Evolutionary conservation across 2,329 filamentous ascomycete species (phyloP), one percentile per base, ranked within the genome.

Genomic region (Apiospora pterosperma): DNA sequence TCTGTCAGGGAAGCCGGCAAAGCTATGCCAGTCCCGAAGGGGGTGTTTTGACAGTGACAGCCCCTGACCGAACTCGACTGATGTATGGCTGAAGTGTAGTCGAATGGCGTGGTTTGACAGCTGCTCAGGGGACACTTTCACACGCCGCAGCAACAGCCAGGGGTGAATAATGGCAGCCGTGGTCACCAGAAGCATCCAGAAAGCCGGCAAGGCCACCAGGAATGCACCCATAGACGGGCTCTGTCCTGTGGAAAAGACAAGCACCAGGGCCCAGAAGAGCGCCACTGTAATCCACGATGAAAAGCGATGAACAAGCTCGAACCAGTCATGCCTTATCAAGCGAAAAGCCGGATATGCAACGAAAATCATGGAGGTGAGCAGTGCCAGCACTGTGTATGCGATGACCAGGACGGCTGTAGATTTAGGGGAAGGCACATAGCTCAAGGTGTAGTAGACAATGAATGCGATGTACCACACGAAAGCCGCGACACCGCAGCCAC

Each of bases 31-130:
- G 75, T 90, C 87, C 12, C 78, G 75, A 16, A 88, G 75, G 0
- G 86, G 86, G 55, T 79, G 78, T 48, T 82, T 80, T 4, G 85
- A 80, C 4, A 89, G 75, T 48, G 83, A 81, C 59, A 85, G 80
- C 25, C 82, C 82, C 63, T 82, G 79, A 62, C 83, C 80, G 58
- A 81, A 79, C 12, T 75, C 74, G 28, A 83, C 79, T 10, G 78
- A 79, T 21, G 80, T 78, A 74, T 87, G 83, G 69, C 78, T 76
- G 72, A 90, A 85, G 69, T 86, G 82, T 2, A 92, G 80, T 6
- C 84, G 82, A 7, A 88, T 76, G 5, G 88, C 88, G 75, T 90
- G 88, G 2, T 77, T 70, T 2, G 88, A 90, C 19, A 91, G 82
- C 11, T 79, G 74, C 68, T 89, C 85, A 4, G 85, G 77, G 19